Base-by-base conservation (phyloP, 2,329 filamentous ascomycete genomes). In the Cladosporium colombiae region DNA sequence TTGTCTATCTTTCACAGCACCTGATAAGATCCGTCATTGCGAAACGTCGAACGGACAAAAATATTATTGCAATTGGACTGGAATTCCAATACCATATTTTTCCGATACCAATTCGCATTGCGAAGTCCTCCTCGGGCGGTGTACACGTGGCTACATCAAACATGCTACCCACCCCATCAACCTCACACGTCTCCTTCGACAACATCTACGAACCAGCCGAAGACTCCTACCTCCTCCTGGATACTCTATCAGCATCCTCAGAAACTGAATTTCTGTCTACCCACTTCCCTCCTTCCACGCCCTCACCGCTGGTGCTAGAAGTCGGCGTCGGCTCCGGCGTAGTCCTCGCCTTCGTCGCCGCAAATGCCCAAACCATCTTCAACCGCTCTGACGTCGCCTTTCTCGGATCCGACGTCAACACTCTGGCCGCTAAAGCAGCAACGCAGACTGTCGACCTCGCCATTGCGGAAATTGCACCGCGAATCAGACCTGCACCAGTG, bases 151-250 rank as follows among this genome's bases (percentile, higher is more conserved):
- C 37, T 44, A 44, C 37, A 18, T n/a, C 21, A 11, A 57, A 57
- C 25, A 97, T 97, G 93, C 87, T 99, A 31, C 93, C 94, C 11
- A 99, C 95, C 0, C 95, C 95, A 16, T 91, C 92, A 66, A 99
- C 95, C 2, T 91, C 91, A 25, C 95, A 99, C 80, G 91, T 98
- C 67, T 87, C 90, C 64, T 96, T 93, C 79, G 87, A 91, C 77
- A 88, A 90, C 64, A 89, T 98, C 71, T 99, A 99, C 80, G 93
- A 97, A 76, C 95, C 95, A 40, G 90, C 94, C 13, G 95, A 99
- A 79, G 95, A 99, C 81, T 97, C 93, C 5, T 99, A 92, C 76
- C 86, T 99, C 53, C 86, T 99, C 58, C 87, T 99, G 33, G 94
- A 99, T 80, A 96, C 93, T 0, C 85, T 99, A 53, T 94, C 93